These are phyloP conservation scores for Coemansia sp. DNA, from an alignment of 192 early-diverging fungal genomes.

Conservation along the genomic window DNA sequence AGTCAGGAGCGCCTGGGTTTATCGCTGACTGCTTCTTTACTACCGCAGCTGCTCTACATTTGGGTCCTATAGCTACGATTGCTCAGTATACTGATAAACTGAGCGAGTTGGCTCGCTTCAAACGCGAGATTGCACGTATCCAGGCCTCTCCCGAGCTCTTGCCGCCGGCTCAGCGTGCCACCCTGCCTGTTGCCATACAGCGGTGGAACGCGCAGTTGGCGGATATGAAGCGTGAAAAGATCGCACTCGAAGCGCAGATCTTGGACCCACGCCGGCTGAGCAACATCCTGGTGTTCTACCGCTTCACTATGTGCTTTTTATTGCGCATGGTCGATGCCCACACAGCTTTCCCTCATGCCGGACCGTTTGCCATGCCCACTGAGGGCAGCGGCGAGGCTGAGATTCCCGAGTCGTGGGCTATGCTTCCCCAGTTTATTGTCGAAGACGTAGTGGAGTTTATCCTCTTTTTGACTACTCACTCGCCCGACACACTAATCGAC, in stretches of 20 bases:
- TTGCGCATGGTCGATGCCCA: conserved; percentile 72
- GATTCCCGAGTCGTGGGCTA: conserved; percentile 57
- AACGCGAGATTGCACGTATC: conserved; percentile 69
- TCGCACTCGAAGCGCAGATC: conserved; percentile 78
- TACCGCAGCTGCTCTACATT: conserved; percentile 77
- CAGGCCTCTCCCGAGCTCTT: conserved; percentile 26
- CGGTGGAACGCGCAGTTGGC: conserved; percentile 71
- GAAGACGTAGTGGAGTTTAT: conserved; percentile 77
- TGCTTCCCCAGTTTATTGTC: conserved; percentile 91
- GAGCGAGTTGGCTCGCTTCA: conserved; percentile 71
- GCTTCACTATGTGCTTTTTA: conserved; percentile 89
- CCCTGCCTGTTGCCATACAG: conserved; percentile 57
- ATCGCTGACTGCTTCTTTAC: conserved; percentile 90
- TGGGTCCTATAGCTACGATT: conserved; percentile 76
- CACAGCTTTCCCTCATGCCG: conserved; percentile 32
- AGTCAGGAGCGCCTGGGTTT: conserved; percentile 64
- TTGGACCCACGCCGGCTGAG: conserved; percentile 74
- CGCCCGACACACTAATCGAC: conserved; percentile 43
- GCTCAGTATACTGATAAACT: conserved; percentile 69
- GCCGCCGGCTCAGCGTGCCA: conserved; percentile 27
- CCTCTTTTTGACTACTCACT: conserved; percentile 37
- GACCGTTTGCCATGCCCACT: conserved; percentile 39
- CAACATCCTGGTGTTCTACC: conserved; percentile 77
- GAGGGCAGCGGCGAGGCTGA: conserved; percentile 12
- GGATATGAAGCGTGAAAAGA: conserved; percentile 65